Evolutionary conservation across 257 asterid species (phyloP).

Genomic region (Orobanche coerulescens): DNA sequence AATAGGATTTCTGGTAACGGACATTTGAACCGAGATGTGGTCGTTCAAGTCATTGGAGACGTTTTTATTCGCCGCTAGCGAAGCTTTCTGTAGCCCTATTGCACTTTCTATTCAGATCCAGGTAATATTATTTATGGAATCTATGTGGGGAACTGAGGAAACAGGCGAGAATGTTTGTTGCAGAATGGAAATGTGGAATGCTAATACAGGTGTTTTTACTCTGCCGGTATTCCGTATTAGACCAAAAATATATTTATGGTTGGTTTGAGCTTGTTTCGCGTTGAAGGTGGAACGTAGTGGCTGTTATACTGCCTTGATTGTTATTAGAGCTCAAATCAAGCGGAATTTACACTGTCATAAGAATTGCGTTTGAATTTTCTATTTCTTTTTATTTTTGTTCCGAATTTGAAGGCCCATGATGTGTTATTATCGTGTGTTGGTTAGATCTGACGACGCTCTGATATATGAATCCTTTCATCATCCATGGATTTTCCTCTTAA

Average conservation of each 20-base stretch:
- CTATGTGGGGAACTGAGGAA: background rate
- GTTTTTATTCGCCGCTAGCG: constrained; percentile 62
- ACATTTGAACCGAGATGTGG: constrained; percentile 36
- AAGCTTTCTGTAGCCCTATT: constrained; percentile 58
- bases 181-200: constrained; percentile 17
- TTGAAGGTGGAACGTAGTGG: background rate
- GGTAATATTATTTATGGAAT: constrained; percentile 29
- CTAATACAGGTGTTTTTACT: background rate
- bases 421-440: constrained; percentile 2
- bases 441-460: constrained; percentile 15
- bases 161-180: background rate
- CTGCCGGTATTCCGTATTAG: constrained; percentile 12
- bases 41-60: constrained; percentile 53
- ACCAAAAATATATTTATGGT: background rate
- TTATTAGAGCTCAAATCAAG: constrained; percentile 17
- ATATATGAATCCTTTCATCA: background rate
- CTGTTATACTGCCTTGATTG: background rate
- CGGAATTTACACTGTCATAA: background rate
- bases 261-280: constrained; percentile 14
- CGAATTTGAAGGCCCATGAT: background rate
- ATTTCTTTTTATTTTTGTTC: background rate
- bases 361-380: background rate
- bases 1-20: constrained; percentile 1
- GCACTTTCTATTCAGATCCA: constrained; percentile 87
- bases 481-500: background rate